Base-by-base conservation (phyloP, 2,329 filamentous ascomycete genomes). In the Escovopsis sp. region DNA sequence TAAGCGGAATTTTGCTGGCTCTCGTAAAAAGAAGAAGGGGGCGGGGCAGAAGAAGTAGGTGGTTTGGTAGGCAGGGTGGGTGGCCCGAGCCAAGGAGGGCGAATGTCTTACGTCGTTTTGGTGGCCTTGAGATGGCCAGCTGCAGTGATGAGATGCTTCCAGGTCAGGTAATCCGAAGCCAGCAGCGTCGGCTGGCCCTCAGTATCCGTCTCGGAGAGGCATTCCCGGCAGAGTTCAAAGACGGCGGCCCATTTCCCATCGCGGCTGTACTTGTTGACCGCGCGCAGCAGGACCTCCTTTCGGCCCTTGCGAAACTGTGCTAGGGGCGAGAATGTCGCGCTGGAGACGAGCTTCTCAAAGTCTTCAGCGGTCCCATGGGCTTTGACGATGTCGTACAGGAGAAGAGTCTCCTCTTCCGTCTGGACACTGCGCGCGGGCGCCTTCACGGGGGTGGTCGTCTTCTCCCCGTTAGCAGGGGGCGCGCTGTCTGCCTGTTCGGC, bases 331-430 rank as follows among this genome's bases (percentile, higher is more conserved):
- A 66, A 56, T 0, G 56, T 43, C 0, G 57, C 50, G 30, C 62
- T 61, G 3, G 46, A 38, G 0, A 63, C 45, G 7, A 61, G 50
- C 27, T 59, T 58, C 2, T 57, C 40, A 38, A 58, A 61, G 30
- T 66, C 64, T 0, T 56, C 57, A 1, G 50, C 45, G 1, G 55
- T 55, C 1, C 61, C 65, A 9, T 67, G 62, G 4, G 53, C 55
- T 21, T 60, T 55, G 1, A 66, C 47, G 16, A 70, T 56, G 1
- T 62, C 56, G 40, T 68, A 70, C 14, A 67, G 58, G 2, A 71
- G 55, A 0, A 65, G 52, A 3, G 66, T 57, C 40, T 71, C 67
- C 38, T 71, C 63, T 39, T 70, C 67, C 0, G 58, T 58, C 27
- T 57, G 54, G 21, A 70, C 52, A 5, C 44, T 46, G 41, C 58